Evolutionary conservation across 2,329 filamentous ascomycete genomes (phyloP), one percentile per base, ranked within the genome.

Genomic region (Diaporthe citri): DNA sequence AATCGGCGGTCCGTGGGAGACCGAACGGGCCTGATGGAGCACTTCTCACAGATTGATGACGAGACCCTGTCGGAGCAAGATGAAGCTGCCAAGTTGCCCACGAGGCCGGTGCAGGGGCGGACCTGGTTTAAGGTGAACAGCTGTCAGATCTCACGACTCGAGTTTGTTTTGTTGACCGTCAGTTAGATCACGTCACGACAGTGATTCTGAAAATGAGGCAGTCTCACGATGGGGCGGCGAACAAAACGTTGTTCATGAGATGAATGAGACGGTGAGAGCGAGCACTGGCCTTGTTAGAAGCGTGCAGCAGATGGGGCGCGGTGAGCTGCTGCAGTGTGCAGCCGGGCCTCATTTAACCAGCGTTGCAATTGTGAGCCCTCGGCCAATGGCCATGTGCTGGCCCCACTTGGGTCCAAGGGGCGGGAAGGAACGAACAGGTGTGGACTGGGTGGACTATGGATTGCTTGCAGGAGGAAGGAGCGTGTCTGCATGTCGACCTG

Each of bases 141-240:
- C 64, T 67, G 64, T 52, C 46, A 67, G n/a, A 52, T 67, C 46
- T 69, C 64, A 52, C 64, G 64, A 69, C 48, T 69, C 64, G n/a
- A 41, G 46, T n/a, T 25, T 67, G 43, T 51, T 67, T 39, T 67
- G 31, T 25, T 22, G 46, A 39, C 46, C 31, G 43, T 52, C 25
- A 36, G 17, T 67, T 20, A 39, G 20, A 66, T 36, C 28, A 51
- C 28, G 41, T 48, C 60, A 64, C 13, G 59, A 20, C 39, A 43
- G 59, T 28, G 39, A 12, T n/a, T 13, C 22, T 52, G 52, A 20
- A 4, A 56, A 8, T 28, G 28, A 28, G 13, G 20, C 59, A 34
- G 43, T 66, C 28, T 51, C 62, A 51, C 43, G 43, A 51, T 9
- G 60, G 13, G 60, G 13, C 46, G 20, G 43, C 46, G 25, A 48